A percentile compares a stretch with the other conserved stretches of the same genome.
Conservation (phyloP, 768 basidiomycete species). For the Lepiota venenata region DNA sequence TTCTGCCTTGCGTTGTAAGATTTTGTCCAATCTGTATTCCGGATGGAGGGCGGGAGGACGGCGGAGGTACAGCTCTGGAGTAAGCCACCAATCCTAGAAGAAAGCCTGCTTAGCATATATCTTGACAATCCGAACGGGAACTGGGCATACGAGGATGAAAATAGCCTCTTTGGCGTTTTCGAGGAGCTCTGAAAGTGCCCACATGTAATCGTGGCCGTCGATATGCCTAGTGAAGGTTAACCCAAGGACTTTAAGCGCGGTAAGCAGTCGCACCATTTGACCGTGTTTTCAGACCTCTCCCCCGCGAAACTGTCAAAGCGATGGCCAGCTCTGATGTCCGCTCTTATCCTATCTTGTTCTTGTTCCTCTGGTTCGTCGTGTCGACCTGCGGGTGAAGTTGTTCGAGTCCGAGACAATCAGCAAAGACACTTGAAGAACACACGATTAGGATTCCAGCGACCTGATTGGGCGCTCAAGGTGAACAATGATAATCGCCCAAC, state of each 20-base stretch:
- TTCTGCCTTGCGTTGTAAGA: conserved; percentile 86
- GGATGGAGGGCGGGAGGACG: conserved; percentile 84
- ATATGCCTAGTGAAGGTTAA: conserved; percentile 53
- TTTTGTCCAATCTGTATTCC: conserved; percentile 85
- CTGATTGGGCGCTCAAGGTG: conserved; percentile 20
- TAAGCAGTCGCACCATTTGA: conserved; percentile 64
- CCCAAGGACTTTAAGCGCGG: background rate
- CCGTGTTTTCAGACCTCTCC: conserved; percentile 62
- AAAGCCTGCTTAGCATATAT: background rate
- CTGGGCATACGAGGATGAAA: conserved; percentile 68
- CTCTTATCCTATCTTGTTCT: conserved; percentile 64
- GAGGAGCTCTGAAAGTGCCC: conserved; percentile 89
- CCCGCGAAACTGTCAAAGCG: conserved; percentile 84
- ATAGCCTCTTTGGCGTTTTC: conserved; percentile 79
- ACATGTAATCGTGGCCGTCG: conserved; percentile 97
- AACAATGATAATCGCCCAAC: background rate
- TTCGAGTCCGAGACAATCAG: background rate
- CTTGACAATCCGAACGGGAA: background rate
- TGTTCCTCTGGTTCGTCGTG: conserved; percentile 79
- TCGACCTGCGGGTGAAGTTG: conserved; percentile 37
- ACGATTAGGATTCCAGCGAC: conserved; percentile 46
- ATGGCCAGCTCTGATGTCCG: conserved; percentile 74
- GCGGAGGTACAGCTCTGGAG: conserved; percentile 91
- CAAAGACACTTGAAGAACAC: conserved; percentile 13
- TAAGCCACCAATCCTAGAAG: conserved; percentile 85